A percentile compares a stretch with the other conserved stretches of the same genome.
Conservation (phyloP, 768 basidiomycete species). For the Hypsizygus marmoreus region DNA sequence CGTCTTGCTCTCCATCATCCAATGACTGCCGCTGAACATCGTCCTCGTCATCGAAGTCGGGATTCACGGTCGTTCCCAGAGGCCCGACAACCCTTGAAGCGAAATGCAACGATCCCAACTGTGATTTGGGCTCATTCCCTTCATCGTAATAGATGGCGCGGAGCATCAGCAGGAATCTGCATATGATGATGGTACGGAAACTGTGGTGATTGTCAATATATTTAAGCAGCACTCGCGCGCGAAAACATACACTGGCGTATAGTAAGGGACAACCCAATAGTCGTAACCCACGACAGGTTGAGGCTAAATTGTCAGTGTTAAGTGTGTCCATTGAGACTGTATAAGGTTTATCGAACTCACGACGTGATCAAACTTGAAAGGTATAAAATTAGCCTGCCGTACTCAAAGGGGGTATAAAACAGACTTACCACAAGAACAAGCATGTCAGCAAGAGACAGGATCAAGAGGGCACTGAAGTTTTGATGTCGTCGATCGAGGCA, state of each 20-base stretch:
- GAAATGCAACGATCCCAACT: slow-evolving; percentile 20
- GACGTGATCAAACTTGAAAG: slow-evolving; percentile 11
- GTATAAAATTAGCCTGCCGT: background rate
- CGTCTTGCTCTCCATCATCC: slow-evolving; percentile 16
- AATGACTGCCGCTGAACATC: background rate
- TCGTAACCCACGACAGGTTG: slow-evolving; percentile 30
- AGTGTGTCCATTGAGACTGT: too few species aligned
- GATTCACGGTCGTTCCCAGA: slow-evolving; percentile 27
- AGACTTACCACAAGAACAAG: slow-evolving; percentile 30
- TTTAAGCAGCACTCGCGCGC: background rate
- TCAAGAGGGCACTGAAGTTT: slow-evolving; percentile 22
- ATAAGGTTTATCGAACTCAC: too few species aligned
- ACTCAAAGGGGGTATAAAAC: background rate
- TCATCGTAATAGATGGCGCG: slow-evolving; percentile 26
- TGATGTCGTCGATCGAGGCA: background rate
- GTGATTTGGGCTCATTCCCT: slow-evolving; percentile 10
- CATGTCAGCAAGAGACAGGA: slow-evolving; percentile 34
- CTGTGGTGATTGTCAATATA: slow-evolving; percentile 9
- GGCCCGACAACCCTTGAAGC: slow-evolving; percentile 27
- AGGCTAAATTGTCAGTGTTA: slow-evolving; percentile 25
- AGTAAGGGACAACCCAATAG: slow-evolving; percentile 37
- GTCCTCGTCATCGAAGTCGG: slow-evolving; percentile 13
- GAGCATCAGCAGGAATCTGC: slow-evolving; percentile 32
- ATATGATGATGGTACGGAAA: slow-evolving; percentile 35
- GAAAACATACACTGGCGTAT: slow-evolving; percentile 31